Percentiles rank a stretch among this genome's conserved stretches.
These are phyloP conservation scores for Eimeria acervulina DNA, from an alignment of 169 alveolate genomes.

Conservation along the genomic window DNA sequence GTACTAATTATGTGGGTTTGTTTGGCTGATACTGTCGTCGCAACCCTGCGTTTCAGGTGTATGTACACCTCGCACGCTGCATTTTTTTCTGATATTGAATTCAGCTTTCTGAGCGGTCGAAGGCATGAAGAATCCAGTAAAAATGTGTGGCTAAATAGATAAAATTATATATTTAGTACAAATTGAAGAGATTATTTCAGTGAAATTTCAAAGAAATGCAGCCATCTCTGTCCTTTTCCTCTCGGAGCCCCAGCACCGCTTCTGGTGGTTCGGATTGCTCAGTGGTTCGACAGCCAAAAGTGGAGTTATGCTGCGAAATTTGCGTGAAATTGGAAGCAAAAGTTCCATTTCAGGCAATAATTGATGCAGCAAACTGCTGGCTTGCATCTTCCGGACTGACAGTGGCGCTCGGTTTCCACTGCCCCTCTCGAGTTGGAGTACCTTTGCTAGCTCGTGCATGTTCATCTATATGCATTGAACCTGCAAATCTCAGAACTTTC, in stretches of 20 bases:
- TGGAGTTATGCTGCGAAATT: slow-evolving; percentile 25
- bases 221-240: not conserved
- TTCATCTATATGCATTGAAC: slow-evolving; percentile 17
- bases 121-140: too few relatives aligned
- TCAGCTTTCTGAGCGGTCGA: not conserved
- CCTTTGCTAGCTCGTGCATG: slow-evolving; percentile 23
- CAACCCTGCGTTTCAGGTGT: not conserved
- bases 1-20: not conserved
- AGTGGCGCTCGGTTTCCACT: slow-evolving; percentile 56
- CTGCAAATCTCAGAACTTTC: not conserved
- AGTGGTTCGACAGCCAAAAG: not conserved
- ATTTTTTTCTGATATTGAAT: not conserved
- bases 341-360: not conserved
- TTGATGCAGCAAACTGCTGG: slow-evolving; percentile 39
- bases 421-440: slow-evolving; percentile 16
- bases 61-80: not conserved
- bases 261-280: not conserved
- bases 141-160: not conserved
- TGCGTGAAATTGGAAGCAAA: not conserved
- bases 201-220: not conserved
- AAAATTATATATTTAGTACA: too few relatives aligned
- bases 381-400: slow-evolving; percentile 54
- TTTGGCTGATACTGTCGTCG: too few relatives aligned
- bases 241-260: not conserved
- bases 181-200: not conserved